Conservation (phyloP, 495 filamentous ascomycete genomes). For the Penicillium riverlandense region DNA sequence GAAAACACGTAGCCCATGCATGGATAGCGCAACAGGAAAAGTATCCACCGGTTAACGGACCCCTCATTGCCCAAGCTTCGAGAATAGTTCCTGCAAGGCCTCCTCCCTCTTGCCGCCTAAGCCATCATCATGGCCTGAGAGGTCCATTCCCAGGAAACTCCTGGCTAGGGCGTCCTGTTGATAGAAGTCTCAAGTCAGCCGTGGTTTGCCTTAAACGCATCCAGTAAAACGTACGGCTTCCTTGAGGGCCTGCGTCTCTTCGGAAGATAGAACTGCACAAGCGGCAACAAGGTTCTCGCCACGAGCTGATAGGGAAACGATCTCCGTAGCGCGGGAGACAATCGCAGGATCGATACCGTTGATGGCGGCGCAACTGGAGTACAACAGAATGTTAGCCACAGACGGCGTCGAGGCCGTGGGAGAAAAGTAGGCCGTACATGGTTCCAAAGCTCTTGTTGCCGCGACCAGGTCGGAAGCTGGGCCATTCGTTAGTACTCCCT, state of each 20-base stretch:
- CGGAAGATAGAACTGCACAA: conserved; percentile 55
- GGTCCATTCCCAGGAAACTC: conserved; percentile 23
- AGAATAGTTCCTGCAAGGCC: conserved; percentile 18
- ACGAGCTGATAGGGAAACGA: conserved; percentile 59
- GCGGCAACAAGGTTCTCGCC: conserved; percentile 70
- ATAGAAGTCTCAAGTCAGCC: neutral
- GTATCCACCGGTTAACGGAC: neutral
- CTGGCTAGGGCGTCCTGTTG: conserved; percentile 27
- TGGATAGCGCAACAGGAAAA: too few species aligned
- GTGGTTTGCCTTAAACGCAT: too few species aligned
- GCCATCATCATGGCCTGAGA: conserved; percentile 7
- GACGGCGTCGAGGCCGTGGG: neutral
- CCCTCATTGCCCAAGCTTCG: conserved; percentile 1
- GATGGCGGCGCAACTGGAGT: conserved; percentile 62
- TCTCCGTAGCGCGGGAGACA: conserved; percentile 66
- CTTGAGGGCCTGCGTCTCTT: conserved; percentile 54
- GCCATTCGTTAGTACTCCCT: conserved; percentile 8
- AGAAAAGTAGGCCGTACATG: conserved; percentile 30
- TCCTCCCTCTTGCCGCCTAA: conserved; percentile 3
- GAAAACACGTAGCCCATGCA: too few species aligned
- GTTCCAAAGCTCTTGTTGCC: conserved; percentile 82
- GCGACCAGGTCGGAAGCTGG: conserved; percentile 52
- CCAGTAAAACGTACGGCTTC: conserved; percentile 42
- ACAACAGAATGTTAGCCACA: neutral
- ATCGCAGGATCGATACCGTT: conserved; percentile 72